Base-by-base conservation (phyloP, 495 filamentous ascomycete species). In the Hypoxylon rickii region DNA sequence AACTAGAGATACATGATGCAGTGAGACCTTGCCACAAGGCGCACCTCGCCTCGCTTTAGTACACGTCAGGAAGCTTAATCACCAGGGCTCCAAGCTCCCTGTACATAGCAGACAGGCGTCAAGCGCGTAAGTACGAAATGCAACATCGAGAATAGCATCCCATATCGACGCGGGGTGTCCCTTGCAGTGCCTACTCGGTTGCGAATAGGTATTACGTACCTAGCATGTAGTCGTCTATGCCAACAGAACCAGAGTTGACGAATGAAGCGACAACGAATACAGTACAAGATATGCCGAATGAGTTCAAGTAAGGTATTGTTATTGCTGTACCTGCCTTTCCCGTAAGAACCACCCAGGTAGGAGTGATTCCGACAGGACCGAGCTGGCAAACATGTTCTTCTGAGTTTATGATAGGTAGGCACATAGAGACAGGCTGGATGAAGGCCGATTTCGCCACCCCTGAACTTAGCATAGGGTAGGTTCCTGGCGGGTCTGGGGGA, bases 41-140 rank as follows among this genome's bases (percentile, higher is more conserved):
- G 55, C 51, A 50, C 50, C 58, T 65, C 53, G 46, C 54, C 54
- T 59, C 47, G 60, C 49, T 63, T 15, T 63, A 17, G 49, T 34
- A 63, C 60, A 59, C 55, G 49, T 59, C 44, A 58, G 33, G 60
- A 49, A 51, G 60, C 60, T 63, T 63, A 59, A 58, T 57, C 55
- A 55, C 44, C 36, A 54, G 44, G 16, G 21, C 40, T 31, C 16
- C 12, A 36, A 41, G 40, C 33, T 37, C 36, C 24, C 24, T 10
- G 24, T 10, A 29, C 4, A n/a, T n/a, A 12, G 3, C 13, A 34
- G 37, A 57, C 42, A 51, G 8, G 43, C 49, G 44, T 45, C 16
- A 40, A 18, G 38, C 29, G 40, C 40, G 50, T 11, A 37, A 36
- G 34, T 20, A 26, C 15, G 37, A 33, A 43, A 41, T 39, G 36